These are phyloP conservation scores for Candida nitratophila DNA, from an alignment of 805 yeast genomes.

Conservation along the genomic window DNA sequence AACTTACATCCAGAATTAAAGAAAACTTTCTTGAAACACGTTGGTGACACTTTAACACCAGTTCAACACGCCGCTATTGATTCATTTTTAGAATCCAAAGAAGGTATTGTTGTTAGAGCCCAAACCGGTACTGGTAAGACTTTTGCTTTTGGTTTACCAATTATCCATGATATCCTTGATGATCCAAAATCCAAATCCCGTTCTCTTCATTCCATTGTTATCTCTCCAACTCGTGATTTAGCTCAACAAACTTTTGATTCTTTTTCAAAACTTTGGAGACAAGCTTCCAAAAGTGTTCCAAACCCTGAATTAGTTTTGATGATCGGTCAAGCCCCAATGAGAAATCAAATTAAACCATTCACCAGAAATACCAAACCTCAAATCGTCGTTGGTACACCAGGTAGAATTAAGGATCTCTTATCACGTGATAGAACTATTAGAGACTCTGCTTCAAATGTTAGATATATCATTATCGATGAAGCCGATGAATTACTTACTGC, in stretches of 20 bases:
- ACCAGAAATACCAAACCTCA: constrained; percentile 34
- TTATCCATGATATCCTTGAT: constrained; percentile 44
- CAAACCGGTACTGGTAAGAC: constrained; percentile 97
- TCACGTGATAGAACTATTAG: constrained; percentile 35
- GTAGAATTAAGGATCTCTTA: constrained; percentile 65
- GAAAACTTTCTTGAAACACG: constrained; percentile 25
- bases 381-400: constrained; percentile 84
- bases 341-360: constrained; percentile 26
- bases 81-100: constrained; percentile 42
- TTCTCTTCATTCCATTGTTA: constrained; percentile 53
- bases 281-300: constrained; percentile 1
- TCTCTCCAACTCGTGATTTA: constrained; percentile 88
- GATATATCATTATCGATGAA: constrained; percentile 76
- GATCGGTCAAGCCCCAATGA: constrained; percentile 60
- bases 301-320: constrained; percentile 38
- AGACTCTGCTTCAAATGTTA: constrained; percentile 43
- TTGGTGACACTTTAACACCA: constrained; percentile 50
- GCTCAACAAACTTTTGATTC: constrained; percentile 77
- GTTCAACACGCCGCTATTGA: constrained; percentile 61
- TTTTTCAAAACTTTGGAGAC: constrained; percentile 37
- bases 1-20: constrained; percentile 18
- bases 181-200: constrained; percentile 11
- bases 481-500: constrained; percentile 83
- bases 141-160: constrained; percentile 78
- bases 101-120: constrained; percentile 78